Conservation (phyloP, 805 yeast genomes). For the Ogataea paradorogensis region DNA sequence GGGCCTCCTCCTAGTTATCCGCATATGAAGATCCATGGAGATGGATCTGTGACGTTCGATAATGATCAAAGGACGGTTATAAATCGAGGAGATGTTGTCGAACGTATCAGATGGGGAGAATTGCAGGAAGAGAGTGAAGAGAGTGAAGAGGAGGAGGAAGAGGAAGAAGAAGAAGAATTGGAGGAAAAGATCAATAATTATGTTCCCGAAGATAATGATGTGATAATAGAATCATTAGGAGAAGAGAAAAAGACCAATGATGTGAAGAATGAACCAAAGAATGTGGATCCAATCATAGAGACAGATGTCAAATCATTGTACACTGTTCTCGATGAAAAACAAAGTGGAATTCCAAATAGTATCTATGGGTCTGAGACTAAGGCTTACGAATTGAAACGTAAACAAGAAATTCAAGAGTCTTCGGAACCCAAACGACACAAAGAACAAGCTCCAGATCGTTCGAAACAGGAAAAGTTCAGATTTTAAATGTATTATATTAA, state of each 20-base stretch:
- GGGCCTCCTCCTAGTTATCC: conserved; percentile 89
- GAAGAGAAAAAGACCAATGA: conserved; percentile 2
- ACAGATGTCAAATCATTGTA: conserved; percentile 27
- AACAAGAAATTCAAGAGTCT: conserved; percentile 6
- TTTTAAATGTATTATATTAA: not conserved
- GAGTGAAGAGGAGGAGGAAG: conserved; percentile 31
- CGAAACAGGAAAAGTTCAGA: conserved; percentile 7
- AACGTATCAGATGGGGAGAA: conserved; percentile 32
- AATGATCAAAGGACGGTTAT: conserved; percentile 12
- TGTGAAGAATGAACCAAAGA: not conserved
- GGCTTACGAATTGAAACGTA: conserved; percentile 24
- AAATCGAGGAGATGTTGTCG: conserved; percentile 26
- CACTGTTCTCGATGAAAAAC: conserved; percentile 32
- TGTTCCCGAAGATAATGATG: conserved; percentile 26
- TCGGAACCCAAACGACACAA: conserved; percentile 5
- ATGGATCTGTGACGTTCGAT: conserved; percentile 34
- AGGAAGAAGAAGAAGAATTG: conserved; percentile 23
- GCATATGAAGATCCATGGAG: conserved; percentile 46
- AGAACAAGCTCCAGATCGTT: not conserved
- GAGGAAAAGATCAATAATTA: conserved; percentile 30
- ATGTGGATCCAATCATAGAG: not conserved
- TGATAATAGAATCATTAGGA: conserved; percentile 28
- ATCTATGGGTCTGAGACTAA: conserved; percentile 31
- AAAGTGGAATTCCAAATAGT: conserved; percentile 23
- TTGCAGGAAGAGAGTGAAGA: conserved; percentile 36